Evolutionary conservation across 1,284 basidiomycete species (phyloP), one percentile per base, ranked within the genome.

Genomic region (Gastroboletus turbinatus): DNA sequence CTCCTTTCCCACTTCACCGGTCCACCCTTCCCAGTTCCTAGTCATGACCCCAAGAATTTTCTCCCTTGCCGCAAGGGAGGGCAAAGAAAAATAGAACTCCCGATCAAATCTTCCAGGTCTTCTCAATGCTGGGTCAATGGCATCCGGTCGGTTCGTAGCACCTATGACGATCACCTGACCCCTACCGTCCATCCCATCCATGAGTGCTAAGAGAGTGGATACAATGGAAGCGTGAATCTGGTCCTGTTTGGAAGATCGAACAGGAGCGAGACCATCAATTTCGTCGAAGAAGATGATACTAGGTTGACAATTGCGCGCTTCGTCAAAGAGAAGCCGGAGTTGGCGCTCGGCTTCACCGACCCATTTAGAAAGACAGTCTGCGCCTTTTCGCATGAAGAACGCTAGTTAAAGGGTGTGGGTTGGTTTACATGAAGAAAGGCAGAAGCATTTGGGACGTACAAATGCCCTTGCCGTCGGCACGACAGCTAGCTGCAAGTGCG

Each of bases 381-480:
- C 97, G 39, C 97, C 97, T 75, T 99, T 99, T 49, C 97, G 91
- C 97, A 99, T 99, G 81, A 98, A 99, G 79, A 99, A 99, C 2
- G 95, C 92, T 94, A 40, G 40, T 46, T 53, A 58, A 23, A 56
- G 21, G 7, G 32, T 5, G n/a, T 56, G 27, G 57, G 48, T 38
- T 16, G 2, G 5, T n/a, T 17, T 35, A 23, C 9, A 25, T 14
- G 47, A 58, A 57, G 21, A 33, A 29, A 38, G 17, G 5, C 23
- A 4, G 16, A 29, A 7, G 14, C 1, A 38, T 17, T 27, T 19
- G 16, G 3, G 33, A 78, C 88, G 59, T 67, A 94, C 93, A 90
- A 39, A 99, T 96, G 64, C 91, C 88, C 64, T 90, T 91, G 32
- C 94, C 96, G 47, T 93, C 87, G 1, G 88, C 88, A 47, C 93